Conservation (phyloP, 306 rosid genomes). For the Comarum palustre region DNA sequence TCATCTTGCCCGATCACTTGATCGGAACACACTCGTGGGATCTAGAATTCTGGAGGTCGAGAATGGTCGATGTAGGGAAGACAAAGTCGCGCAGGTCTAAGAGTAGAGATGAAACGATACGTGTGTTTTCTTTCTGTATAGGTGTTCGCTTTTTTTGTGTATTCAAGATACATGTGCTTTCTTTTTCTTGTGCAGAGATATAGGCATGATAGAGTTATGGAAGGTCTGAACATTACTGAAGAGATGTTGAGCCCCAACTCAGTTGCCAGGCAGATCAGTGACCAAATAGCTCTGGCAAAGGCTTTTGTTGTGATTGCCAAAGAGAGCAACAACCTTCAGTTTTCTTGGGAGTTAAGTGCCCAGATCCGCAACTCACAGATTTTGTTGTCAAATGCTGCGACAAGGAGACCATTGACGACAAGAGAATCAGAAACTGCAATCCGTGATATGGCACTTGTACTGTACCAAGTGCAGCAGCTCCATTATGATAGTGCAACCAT, state of each 20-base stretch:
- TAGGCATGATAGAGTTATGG: conserved; percentile 63
- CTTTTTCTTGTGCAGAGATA: conserved; percentile 49
- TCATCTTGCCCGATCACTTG: too few relatives aligned
- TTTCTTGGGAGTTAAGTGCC: conserved; percentile 93
- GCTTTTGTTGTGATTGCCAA: conserved; percentile 85
- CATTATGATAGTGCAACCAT: conserved; percentile 87
- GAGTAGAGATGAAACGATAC: too few relatives aligned
- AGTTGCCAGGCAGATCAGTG: conserved; percentile 68
- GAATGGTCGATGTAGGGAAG: too few relatives aligned
- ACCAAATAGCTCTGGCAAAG: conserved; percentile 83
- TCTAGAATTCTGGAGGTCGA: too few relatives aligned
- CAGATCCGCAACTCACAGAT: conserved; percentile 81
- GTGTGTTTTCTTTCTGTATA: not conserved
- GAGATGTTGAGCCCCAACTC: conserved; percentile 76
- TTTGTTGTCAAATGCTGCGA: conserved; percentile 79
- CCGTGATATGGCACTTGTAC: conserved; percentile 67
- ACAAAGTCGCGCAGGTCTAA: too few relatives aligned
- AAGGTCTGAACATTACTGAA: conserved; percentile 78
- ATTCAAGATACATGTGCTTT: conserved; percentile 13
- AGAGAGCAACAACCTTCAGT: conserved; percentile 80
- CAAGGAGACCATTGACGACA: conserved; percentile 64
- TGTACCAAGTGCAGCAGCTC: conserved; percentile 81
- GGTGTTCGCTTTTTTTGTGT: not conserved
- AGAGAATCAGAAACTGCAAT: conserved; percentile 65
- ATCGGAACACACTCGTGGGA: too few relatives aligned